Evolutionary conservation across 768 basidiomycete species (phyloP), one percentile per base, ranked within the genome.

Genomic region (Trametes meyenii): DNA sequence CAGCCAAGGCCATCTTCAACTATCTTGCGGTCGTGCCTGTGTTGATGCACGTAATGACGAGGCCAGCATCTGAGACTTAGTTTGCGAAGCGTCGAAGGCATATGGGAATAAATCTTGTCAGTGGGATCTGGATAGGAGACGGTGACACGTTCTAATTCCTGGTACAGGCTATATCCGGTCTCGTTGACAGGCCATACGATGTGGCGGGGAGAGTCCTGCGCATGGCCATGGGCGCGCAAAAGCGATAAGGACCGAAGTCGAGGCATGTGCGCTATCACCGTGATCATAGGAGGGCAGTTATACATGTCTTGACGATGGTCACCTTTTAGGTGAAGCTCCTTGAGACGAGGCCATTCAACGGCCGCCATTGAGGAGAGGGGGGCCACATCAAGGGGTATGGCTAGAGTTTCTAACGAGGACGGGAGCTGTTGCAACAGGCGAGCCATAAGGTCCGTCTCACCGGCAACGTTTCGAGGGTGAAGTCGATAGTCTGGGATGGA

Each of bases 61-160:
- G 56, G 56, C 38, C 38, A 50, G 48, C 48, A 50, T 1, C 56
- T 46, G 7, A 58, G 39, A 14, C 24, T 16, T 14, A 58, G 48
- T 17, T 19, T 17, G 8, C 56, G 23, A 8, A 58, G 36, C 14
- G 36, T 42, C 0, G 38, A 6, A 1, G 56, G 56, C 8, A 50
- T 39, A 24, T 57, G 48, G 16, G 48, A 42, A 21, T 48, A 50
- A 16, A 50, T 38, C n/a, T 17, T 14, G 24, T 58, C 56, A 12
- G 8, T 5, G 3, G 46, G 56, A n/a, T 58, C 36, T 11, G 56
- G 48, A 17, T 42, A 50, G 24, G 56, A 39, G 16, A 58, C 17
- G 19, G 45, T 16, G 16, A 58, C 26, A 33, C 24, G 8, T 19
- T 56, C 21, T 2, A 56, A 36, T 12, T 48, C 29, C 8, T 33